Percentiles rank a stretch among this genome's conserved stretches.
Conservation (phyloP, 2,329 filamentous ascomycete genomes). For the Ambrosiella beaveri region DNA sequence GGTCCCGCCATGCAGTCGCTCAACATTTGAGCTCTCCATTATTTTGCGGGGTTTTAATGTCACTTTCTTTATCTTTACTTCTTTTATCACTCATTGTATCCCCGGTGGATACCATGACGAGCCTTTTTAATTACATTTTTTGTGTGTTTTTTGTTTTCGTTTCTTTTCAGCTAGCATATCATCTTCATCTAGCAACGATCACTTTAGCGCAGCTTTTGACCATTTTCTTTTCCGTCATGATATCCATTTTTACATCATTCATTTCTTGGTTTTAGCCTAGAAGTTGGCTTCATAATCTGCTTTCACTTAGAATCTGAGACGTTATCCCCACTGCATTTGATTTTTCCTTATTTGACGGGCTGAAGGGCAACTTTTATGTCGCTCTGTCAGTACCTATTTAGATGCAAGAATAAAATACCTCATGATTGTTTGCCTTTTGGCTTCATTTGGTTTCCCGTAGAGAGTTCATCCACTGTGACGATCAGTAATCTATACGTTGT, state of each 20-base stretch:
- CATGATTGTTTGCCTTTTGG: neutral
- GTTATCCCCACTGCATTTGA: neutral
- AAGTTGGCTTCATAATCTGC: neutral
- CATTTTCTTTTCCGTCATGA: conserved; percentile 2
- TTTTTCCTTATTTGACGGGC: neutral
- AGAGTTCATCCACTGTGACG: neutral
- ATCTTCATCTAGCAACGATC: conserved; percentile 3
- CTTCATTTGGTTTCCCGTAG: neutral
- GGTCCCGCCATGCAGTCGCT: conserved; percentile 8
- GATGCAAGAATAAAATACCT: neutral
- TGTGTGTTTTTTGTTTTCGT: conserved; percentile 1
- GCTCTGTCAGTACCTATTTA: neutral
- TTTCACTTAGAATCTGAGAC: neutral
- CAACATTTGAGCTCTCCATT: conserved; percentile 5
- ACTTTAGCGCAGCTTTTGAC: conserved; percentile 10
- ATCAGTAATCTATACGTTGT: neutral
- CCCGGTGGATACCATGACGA: conserved; percentile 8
- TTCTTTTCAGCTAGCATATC: conserved; percentile 2
- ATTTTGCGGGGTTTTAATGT: neutral
- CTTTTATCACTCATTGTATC: neutral
- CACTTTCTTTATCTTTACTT: conserved; percentile 5
- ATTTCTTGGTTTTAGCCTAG: neutral
- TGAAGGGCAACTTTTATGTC: neutral
- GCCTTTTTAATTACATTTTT: neutral
- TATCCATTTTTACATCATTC: conserved; percentile 6